Conservation (phyloP, 148 eudicot genomes). For the Rhododendron vialii region DNA sequence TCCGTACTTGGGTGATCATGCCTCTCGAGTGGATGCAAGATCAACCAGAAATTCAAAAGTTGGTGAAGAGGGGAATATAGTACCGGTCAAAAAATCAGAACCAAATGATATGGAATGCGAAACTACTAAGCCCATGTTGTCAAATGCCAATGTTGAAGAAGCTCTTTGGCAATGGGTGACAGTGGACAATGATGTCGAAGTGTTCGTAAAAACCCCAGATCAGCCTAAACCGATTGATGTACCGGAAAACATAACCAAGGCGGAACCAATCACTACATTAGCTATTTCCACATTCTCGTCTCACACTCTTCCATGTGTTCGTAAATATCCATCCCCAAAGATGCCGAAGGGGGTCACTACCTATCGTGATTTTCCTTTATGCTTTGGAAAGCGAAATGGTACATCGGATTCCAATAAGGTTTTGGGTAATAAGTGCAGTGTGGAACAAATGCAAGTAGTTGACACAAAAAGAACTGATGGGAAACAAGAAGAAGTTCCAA, state of each 20-base stretch:
- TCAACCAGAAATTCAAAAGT: background rate
- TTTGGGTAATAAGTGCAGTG: background rate
- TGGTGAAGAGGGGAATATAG: background rate
- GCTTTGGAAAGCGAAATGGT: background rate
- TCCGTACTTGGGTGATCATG: background rate
- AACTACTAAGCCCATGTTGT: background rate
- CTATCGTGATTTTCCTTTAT: background rate
- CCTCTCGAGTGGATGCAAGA: background rate
- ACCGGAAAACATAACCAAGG: background rate
- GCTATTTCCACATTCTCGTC: background rate
- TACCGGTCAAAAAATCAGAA: background rate
- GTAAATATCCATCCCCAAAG: slow-evolving; percentile 12
- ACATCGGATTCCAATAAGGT: background rate
- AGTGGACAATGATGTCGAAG: background rate
- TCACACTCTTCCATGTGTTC: background rate
- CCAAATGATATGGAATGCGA: background rate
- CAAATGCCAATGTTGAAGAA: background rate
- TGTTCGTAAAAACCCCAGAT: background rate
- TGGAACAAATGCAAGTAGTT: background rate
- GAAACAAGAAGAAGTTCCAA: background rate
- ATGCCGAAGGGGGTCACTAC: slow-evolving; percentile 1
- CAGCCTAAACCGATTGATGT: background rate
- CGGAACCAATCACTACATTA: background rate
- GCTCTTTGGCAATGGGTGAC: background rate
- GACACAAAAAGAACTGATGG: background rate